A percentile compares a stretch with the other conserved stretches of the same genome.
These are phyloP conservation scores for Malus sylvestris DNA, from an alignment of 306 rosid species.

Conservation along the genomic window DNA sequence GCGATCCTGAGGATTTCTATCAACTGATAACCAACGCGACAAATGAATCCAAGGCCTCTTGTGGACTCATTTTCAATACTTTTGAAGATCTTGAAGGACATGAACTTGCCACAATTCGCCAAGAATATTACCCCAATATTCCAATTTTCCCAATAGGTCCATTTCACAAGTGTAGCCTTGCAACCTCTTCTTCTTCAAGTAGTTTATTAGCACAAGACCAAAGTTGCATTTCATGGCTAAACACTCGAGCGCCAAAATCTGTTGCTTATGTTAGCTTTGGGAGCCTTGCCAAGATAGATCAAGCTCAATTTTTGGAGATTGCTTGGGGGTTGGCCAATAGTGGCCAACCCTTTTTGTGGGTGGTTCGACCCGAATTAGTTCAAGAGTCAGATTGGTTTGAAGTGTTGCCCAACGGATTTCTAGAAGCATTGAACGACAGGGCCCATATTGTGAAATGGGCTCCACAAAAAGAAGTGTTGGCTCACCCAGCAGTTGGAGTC, in stretches of 20 bases:
- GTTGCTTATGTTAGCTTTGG: constrained; percentile 62
- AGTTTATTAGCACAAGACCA: constrained; percentile 38
- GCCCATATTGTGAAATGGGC: constrained; percentile 61
- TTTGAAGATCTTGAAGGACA: constrained; percentile 39
- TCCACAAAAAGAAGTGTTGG: constrained; percentile 51
- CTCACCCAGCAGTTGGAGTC: constrained; percentile 41
- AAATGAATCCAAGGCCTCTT: constrained; percentile 27
- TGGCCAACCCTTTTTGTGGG: constrained; percentile 50
- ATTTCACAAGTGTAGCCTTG: constrained; percentile 33
- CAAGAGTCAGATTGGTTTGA: constrained; percentile 17
- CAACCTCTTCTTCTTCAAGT: constrained; percentile 5
- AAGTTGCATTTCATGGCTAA: constrained; percentile 50
- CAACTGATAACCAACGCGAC: constrained; percentile 1
- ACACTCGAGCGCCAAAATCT: constrained; percentile 18
- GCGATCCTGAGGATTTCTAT: constrained; percentile 13
- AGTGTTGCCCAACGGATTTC: constrained; percentile 32
- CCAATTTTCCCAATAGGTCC: constrained; percentile 57
- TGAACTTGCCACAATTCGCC: constrained; percentile 17
- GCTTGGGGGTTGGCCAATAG: constrained; percentile 57
- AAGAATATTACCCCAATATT: constrained; percentile 7
- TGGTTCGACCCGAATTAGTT: constrained; percentile 38
- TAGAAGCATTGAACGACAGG: constrained; percentile 27
- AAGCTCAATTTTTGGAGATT: constrained; percentile 44
- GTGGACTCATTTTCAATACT: constrained; percentile 52
- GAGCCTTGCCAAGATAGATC: constrained; percentile 22